A percentile compares a stretch with the other conserved stretches of the same genome.
Conservation (phyloP, 352 stramenopile genomes). For the Phytophthora megakarya region DNA sequence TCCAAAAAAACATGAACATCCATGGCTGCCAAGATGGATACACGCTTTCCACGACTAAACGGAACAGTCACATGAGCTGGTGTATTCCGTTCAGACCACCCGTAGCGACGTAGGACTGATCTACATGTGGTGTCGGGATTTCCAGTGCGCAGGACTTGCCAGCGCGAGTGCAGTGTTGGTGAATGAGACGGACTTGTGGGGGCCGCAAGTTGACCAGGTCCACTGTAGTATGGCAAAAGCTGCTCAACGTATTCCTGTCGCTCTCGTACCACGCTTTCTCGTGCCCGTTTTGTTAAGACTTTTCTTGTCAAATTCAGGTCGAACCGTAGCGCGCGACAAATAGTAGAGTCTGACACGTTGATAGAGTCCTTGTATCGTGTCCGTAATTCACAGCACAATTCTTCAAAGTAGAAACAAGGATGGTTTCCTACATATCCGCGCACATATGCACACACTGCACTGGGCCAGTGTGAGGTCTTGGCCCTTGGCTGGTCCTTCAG, state of each 20-base stretch:
- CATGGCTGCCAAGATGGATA: slow-evolving; percentile 27
- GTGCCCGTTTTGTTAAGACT: neutral
- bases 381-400: neutral
- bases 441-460: neutral
- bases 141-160: too few relatives aligned
- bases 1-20: neutral
- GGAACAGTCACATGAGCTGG: neutral
- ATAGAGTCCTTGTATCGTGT: neutral
- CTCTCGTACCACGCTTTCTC: neutral
- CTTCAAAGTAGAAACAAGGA: too few relatives aligned
- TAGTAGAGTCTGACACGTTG: neutral
- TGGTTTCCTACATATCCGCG: neutral
- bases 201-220: too few relatives aligned
- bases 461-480: neutral
- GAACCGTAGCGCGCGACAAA: too few relatives aligned
- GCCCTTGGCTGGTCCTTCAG: too few relatives aligned
- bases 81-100: neutral
- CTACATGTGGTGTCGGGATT: too few relatives aligned
- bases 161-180: too few relatives aligned
- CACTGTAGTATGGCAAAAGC: too few relatives aligned
- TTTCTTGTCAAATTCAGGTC: neutral
- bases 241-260: neutral
- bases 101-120: neutral
- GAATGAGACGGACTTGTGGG: too few relatives aligned
- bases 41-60: slow-evolving; percentile 2